Evolutionary conservation across 2,329 filamentous ascomycete species (phyloP), one percentile per base, ranked within the genome.

Genomic region (Basipetospora sp.): DNA sequence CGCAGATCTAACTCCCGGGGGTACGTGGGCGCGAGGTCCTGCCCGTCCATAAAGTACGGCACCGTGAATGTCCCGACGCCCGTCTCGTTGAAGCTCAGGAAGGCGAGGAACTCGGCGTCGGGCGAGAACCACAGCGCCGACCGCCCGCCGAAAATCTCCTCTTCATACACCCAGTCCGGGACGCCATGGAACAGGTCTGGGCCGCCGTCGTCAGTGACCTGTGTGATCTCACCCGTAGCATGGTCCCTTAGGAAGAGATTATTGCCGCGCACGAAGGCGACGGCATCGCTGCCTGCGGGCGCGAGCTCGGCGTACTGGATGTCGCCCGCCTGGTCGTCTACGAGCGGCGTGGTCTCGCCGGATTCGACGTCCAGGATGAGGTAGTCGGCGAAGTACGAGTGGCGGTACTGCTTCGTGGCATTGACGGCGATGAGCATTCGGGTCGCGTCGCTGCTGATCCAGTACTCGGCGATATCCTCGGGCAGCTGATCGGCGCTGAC

Each of bases 51-150:
- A 52, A 74, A 81, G 53, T 79, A 80, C 0, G 74, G 72, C 9
- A 82, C 64, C 0, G 67, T 72, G 52, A 72, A 80, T 1, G 74
- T 79, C 3, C 64, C 67, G 5, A 82, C 77, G 1, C 74, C 76
- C 1, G 75, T 79, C 59, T 82, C 75, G 52, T 96, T 87, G 5
- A 90, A 94, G 34, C 85, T 77, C 43, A 96, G 62, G 54, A 92
- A 94, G 4, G 88, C 85, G 40, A 94, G 57, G 51, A 80, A 93
- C 49, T 84, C 77, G 28, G 85, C 86, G 54, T 90, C 85, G 17
- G 78, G 72, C 13, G 84, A 87, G 82, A 86, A 94, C 88, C 88
- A 96, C 1, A 87, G 84, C 2, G 82, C 84, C 42, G 72, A 84
- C 45, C 83, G 80, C 2, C 70, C 74, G 4, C 64, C 58, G 44